Evolutionary conservation across 2,329 filamentous ascomycete genomes (phyloP), one percentile per base, ranked within the genome.

Genomic region (Ceratocystis alfenasii): DNA sequence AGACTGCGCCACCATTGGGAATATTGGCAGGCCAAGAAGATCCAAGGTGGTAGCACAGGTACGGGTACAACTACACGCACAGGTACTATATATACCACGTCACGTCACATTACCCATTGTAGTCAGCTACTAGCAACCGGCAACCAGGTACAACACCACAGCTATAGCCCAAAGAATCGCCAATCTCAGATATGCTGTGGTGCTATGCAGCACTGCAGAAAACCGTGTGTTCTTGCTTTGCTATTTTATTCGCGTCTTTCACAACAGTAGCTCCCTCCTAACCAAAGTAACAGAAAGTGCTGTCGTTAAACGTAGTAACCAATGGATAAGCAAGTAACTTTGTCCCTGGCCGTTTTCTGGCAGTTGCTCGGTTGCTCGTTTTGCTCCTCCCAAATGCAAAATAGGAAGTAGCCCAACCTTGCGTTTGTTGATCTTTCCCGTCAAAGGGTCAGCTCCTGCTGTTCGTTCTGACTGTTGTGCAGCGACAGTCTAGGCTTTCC

Each of bases 361-460:
- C 53, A 59, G 53, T n/a, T 59, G 53, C 53, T 33, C 28, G 53
- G 53, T 30, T 17, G 53, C 22, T 30, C 15, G 53, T n/a, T 15
- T 20, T 15, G 7, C 20, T 22, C 48, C 48, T 5, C 20, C 48
- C 48, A 20, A 53, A 15, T 12, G 8, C 20, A 53, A 25, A 53
- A 53, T 25, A 53, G 53, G 53, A 59, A 59, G 28, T 17, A 17
- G 33, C 25, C 53, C 53, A 59, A 33, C 53, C 25, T 17, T 59
- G 25, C 22, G 53, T 59, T 59, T 59, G 53, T 59, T 59, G 53
- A 59, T 59, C 53, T 59, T 59, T 30, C 53, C 53, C 28, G 28
- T 63, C 61, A 22, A 30, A 41, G 44, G 25, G 4, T 25, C 5
- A 44, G 46, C 36, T 63, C 61, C 46, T 63, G 8, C 41, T 50